These are phyloP conservation scores for Metschnikowia koreensis DNA, from an alignment of 805 yeast species.

Conservation along the genomic window DNA sequence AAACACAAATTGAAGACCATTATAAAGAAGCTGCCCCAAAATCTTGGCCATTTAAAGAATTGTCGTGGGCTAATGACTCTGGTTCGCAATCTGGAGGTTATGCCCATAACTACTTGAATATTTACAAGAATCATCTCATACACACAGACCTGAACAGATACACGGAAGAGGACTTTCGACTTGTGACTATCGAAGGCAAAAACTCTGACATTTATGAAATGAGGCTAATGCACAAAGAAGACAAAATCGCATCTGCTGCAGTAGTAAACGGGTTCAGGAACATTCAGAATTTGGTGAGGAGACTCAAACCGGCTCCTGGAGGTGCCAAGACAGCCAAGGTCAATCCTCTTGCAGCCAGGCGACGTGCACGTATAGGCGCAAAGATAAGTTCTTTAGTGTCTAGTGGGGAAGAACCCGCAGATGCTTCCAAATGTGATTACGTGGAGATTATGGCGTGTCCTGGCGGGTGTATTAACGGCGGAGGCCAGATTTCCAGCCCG, in stretches of 20 bases:
- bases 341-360: slow-evolving; percentile 43
- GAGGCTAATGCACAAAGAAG: slow-evolving; percentile 45
- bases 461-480: slow-evolving; percentile 95
- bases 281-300: slow-evolving; percentile 89
- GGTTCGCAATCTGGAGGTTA: slow-evolving; percentile 93
- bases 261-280: slow-evolving; percentile 88
- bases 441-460: slow-evolving; percentile 99
- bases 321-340: slow-evolving; percentile 18
- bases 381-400: slow-evolving; percentile 6
- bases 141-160: slow-evolving; percentile 17
- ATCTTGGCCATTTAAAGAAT: slow-evolving; percentile 57
- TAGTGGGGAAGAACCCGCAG: slow-evolving; percentile 39
- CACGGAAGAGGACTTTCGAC: slow-evolving; percentile 21
- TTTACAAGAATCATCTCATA: slow-evolving; percentile 29
- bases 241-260: slow-evolving; percentile 51
- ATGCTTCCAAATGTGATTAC: slow-evolving; percentile 69
- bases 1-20: slow-evolving; percentile 14
- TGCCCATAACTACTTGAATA: slow-evolving; percentile 62
- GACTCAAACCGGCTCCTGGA: slow-evolving; percentile 50
- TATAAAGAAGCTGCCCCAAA: slow-evolving; percentile 48
- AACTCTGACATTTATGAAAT: slow-evolving; percentile 76
- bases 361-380: slow-evolving; percentile 38
- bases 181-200: slow-evolving; percentile 56
- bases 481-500: slow-evolving; percentile 75
- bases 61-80: slow-evolving; percentile 68